Evolutionary conservation across 177 flowering plant genomes (phyloP).

Genomic region (Vitis hybrid): DNA sequence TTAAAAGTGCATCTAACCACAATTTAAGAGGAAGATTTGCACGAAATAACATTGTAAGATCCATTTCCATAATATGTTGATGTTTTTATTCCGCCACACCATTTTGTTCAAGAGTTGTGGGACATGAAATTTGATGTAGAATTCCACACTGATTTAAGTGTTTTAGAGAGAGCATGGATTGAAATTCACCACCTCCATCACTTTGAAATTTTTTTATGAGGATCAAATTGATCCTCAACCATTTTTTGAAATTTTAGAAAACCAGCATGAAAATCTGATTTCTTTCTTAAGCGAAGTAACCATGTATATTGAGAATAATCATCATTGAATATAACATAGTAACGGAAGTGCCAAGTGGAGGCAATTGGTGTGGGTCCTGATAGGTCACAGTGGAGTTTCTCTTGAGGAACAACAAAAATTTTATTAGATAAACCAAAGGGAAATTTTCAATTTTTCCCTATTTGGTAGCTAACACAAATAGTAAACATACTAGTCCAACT

Average conservation of each 20-base stretch:
- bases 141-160: neutral
- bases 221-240: neutral
- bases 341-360: neutral
- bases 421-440: too few species aligned
- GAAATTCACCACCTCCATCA: neutral
- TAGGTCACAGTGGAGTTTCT: neutral
- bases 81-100: neutral
- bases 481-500: neutral
- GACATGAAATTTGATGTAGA: neutral
- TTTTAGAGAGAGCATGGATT: neutral
- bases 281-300: neutral
- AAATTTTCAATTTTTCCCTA: neutral
- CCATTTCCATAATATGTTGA: neutral
- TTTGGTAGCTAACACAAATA: neutral
- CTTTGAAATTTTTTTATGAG: neutral
- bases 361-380: neutral
- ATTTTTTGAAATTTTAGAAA: neutral
- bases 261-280: neutral
- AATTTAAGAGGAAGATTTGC: too few species aligned
- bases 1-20: neutral
- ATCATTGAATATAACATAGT: neutral
- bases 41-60: neutral
- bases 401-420: neutral
- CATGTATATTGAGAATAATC: neutral
- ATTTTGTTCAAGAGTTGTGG: neutral